phyloP scores from a whole-genome alignment of 2,329 filamentous ascomycete genomes.

The Cladosporium sp. region DNA sequence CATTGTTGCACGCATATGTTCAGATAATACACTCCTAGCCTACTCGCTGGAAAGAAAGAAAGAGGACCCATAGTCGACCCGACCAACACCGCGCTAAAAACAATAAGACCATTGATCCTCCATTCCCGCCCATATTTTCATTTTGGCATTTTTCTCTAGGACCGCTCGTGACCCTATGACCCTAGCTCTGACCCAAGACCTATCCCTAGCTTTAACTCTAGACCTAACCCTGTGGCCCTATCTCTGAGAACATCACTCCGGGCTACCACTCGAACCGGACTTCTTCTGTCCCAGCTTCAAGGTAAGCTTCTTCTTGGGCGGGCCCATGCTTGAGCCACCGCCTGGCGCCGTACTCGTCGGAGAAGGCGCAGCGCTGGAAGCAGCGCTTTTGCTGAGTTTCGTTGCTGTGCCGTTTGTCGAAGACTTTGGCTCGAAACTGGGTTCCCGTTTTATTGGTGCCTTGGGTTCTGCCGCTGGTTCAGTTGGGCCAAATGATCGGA shows the following conservation, averaged over 20 bases:
- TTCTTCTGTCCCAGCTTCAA: slow-evolving; percentile 20
- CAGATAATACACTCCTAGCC: neutral
- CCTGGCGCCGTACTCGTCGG: neutral
- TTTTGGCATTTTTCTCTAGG: too few species aligned
- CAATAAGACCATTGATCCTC: neutral
- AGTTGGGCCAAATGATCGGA: slow-evolving; percentile 20
- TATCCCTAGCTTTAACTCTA: too few species aligned
- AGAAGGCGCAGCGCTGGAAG: slow-evolving; percentile 7
- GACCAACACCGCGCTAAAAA: slow-evolving; percentile 7
- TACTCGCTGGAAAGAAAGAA: neutral
- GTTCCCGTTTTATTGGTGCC: neutral
- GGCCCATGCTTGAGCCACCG: slow-evolving; percentile 1
- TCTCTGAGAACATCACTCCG: neutral
- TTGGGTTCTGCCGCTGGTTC: neutral
- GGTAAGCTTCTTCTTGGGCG: slow-evolving; percentile 25
- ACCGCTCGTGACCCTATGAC: too few species aligned
- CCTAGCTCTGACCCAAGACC: too few species aligned
- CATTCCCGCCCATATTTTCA: neutral
- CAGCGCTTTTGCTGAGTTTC: slow-evolving; percentile 6
- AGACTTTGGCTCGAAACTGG: neutral
- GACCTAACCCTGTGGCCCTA: too few species aligned
- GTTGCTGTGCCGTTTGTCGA: neutral
- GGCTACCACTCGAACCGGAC: neutral
- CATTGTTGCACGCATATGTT: neutral
- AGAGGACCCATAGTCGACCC: neutral